Conservation (phyloP, 768 basidiomycete genomes). For the Termitomyces sp. region DNA sequence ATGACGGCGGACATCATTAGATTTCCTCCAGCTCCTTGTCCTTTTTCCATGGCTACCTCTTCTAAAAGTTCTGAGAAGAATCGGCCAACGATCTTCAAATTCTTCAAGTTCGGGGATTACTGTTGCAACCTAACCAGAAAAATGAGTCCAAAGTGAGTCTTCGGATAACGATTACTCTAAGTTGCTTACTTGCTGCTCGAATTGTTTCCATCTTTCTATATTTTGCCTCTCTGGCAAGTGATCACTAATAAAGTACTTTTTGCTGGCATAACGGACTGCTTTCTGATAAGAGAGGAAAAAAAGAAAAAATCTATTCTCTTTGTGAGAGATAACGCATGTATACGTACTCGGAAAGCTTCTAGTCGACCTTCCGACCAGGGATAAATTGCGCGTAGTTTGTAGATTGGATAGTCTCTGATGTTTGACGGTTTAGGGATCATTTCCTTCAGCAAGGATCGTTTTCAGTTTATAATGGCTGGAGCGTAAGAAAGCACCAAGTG, state of each 20-base stretch:
- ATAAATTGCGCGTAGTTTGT: not conserved
- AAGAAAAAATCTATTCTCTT: not conserved
- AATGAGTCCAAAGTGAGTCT: not conserved
- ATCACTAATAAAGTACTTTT: not conserved
- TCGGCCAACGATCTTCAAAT: not conserved
- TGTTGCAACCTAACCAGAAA: not conserved
- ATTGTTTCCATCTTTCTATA: not conserved
- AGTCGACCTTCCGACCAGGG: not conserved
- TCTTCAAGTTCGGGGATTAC: not conserved
- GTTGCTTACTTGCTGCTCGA: not conserved
- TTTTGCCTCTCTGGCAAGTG: not conserved
- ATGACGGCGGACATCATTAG: too few relatives aligned
- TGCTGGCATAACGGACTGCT: not conserved
- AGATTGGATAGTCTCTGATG: not conserved
- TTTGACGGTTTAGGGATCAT: not conserved
- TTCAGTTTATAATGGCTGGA: not conserved
- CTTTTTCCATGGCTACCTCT: fast-evolving
- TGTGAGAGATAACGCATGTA: not conserved
- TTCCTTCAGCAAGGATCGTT: not conserved
- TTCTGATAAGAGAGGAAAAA: not conserved
- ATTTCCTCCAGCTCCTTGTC: not conserved
- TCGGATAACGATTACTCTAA: not conserved
- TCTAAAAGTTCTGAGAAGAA: not conserved
- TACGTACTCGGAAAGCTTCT: not conserved
- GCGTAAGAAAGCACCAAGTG: too few relatives aligned